Base-by-base conservation (phyloP, 2,329 filamentous ascomycete species). In the Arthrobotrys iridis region DNA sequence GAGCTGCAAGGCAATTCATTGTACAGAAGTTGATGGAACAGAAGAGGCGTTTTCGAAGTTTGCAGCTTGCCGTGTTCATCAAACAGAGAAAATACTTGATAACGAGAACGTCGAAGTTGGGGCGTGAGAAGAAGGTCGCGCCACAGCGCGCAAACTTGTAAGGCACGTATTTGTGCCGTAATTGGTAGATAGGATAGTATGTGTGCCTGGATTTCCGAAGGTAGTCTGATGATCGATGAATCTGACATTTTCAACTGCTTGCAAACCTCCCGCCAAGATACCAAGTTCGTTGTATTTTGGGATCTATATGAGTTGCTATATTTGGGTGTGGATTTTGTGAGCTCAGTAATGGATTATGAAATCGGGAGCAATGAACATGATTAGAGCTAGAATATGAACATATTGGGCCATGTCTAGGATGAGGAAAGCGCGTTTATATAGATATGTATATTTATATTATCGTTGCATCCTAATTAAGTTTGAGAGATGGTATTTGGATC, bases 141-240 rank as follows among this genome's bases (percentile, higher is more conserved):
- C 55, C 55, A 62, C 3, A 37, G 7, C 7, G 15, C 2, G 24
- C 65, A 71, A 10, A 63, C 46, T 6, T 43, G 22, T 20, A 26
- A 37, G 5, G 57, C 57, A 5, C 20, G 5, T 15, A 71, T 4
- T 35, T 71, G 66, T 13, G 60, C 43, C 1, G 18, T n/a, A n/a
- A 55, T 43, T 2, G n/a, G 7, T n/a, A 71, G 57, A 11, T 33
- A 46, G n/a, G 43, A 50, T 28, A 71, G 57, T 4, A 63, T 55
- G 6, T 43, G 15, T 4, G 26, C 11, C 11, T 63, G 55, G 20
- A 71, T 37, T 15, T 71, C 66, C 1, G n/a, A 11, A 1, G 66
- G 66, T 7, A 63, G 45, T 11, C 13, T 30, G 7, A 30, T n/a
- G 1, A 67, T 18, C 1, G 15, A 33, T 7, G 15, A 8, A 30